Conservation (phyloP, 2,329 filamentous ascomycete genomes). For the Escovopsis weberi region DNA sequence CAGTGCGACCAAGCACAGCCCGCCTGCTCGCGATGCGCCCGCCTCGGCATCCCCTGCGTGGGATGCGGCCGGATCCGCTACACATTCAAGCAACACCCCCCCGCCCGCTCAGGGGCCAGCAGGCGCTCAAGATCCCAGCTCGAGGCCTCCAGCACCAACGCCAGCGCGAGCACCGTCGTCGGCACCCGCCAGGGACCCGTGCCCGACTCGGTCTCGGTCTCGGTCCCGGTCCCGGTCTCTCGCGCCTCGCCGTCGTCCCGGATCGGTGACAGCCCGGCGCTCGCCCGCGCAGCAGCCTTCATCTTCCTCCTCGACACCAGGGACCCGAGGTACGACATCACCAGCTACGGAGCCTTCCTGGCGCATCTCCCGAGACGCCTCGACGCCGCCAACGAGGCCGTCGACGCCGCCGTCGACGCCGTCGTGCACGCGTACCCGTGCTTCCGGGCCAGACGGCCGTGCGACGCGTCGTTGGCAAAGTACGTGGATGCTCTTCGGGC, state of each 20-base stretch:
- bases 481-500: constrained; percentile 17
- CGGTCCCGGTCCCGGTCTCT: too few species aligned
- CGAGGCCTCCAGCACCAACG: too few species aligned
- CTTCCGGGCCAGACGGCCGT: constrained; percentile 10
- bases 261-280: constrained; percentile 13
- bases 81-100: constrained; percentile 29
- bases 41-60: constrained; percentile 28
- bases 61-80: constrained; percentile 32
- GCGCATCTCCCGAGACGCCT: constrained; percentile 29
- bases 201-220: too few species aligned
- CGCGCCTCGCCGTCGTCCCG: too few species aligned
- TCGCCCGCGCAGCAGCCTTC: constrained; percentile 9
- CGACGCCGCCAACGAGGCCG: constrained; percentile 25
- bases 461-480: constrained; percentile 12
- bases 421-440: constrained; percentile 14
- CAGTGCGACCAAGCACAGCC: constrained; percentile 33
- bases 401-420: constrained; percentile 24
- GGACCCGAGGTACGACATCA: constrained; percentile 31
- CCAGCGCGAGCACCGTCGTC: too few species aligned
- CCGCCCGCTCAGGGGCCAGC: constrained; percentile 2
- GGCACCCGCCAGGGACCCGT: too few species aligned
- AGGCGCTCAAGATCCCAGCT: neutral
- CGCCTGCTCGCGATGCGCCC: constrained; percentile 29
- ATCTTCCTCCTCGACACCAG: constrained; percentile 21
- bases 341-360: constrained; percentile 31